phyloP scores from a whole-genome alignment of 345 rosid genomes.

The Eucalyptus fibrosa region DNA sequence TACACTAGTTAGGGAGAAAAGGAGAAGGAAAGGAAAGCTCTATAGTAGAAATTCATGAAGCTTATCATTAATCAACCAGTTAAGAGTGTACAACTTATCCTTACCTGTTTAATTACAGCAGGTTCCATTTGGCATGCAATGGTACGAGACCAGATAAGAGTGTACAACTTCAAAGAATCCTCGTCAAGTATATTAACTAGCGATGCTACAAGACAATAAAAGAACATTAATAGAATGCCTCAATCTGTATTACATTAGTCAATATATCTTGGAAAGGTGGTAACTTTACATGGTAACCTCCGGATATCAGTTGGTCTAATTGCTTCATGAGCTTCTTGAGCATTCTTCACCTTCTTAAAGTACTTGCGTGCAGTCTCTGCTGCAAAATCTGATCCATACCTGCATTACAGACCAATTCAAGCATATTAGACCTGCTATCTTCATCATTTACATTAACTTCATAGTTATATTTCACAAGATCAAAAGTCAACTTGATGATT shows the following conservation, averaged over 20 bases:
- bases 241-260: not conserved
- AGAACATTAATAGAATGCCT: not conserved
- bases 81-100: not conserved
- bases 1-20: not conserved
- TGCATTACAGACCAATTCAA: conserved; percentile 8
- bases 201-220: conserved; percentile 30
- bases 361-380: conserved; percentile 53
- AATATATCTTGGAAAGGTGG: not conserved
- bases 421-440: not conserved
- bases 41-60: not conserved
- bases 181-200: conserved; percentile 66
- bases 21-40: not conserved
- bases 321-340: conserved; percentile 99
- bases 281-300: conserved; percentile 64
- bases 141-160: conserved; percentile 89
- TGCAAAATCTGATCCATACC: conserved; percentile 65
- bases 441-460: not conserved
- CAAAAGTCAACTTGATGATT: not conserved
- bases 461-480: not conserved
- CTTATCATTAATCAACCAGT: not conserved
- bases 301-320: conserved; percentile 83
- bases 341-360: conserved; percentile 92
- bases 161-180: conserved; percentile 80
- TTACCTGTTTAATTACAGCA: conserved; percentile 59
- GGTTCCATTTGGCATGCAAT: conserved; percentile 97